phyloP scores from a whole-genome alignment of 1,139 yeast genomes.

The Zygosaccharomyces sapae region DNA sequence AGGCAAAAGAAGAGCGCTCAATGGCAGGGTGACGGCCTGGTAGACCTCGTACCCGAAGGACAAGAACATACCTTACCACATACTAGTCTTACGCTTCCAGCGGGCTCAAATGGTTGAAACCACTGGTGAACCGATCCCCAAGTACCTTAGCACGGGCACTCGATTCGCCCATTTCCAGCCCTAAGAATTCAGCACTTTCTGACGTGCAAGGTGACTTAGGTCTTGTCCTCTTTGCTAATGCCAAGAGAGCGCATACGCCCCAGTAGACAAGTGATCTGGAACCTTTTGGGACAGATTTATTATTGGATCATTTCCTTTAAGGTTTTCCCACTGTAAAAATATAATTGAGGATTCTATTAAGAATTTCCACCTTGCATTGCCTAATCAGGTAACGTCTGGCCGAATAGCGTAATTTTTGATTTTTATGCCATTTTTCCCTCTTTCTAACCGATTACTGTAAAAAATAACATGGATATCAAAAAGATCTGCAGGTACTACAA shows the following conservation, averaged over 20 bases:
- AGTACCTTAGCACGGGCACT: neutral
- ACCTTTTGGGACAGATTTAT: neutral
- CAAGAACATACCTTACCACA: too few species aligned
- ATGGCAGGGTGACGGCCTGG: too few species aligned
- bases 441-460: neutral
- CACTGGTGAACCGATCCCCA: too few species aligned
- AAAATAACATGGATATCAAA: neutral
- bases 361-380: neutral
- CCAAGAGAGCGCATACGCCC: neutral
- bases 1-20: too few species aligned
- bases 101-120: too few species aligned
- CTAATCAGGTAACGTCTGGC: conserved; percentile 1
- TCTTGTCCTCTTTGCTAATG: neutral
- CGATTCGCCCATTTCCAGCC: neutral
- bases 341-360: neutral
- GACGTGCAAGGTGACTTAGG: neutral
- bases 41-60: too few species aligned
- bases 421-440: neutral
- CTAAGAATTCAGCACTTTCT: neutral
- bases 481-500: neutral
- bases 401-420: conserved; percentile 3
- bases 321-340: neutral
- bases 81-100: too few species aligned
- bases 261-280: neutral
- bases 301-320: neutral